phyloP scores from a whole-genome alignment of 108 stramenopile species.

The Bacterosira constricta region DNA sequence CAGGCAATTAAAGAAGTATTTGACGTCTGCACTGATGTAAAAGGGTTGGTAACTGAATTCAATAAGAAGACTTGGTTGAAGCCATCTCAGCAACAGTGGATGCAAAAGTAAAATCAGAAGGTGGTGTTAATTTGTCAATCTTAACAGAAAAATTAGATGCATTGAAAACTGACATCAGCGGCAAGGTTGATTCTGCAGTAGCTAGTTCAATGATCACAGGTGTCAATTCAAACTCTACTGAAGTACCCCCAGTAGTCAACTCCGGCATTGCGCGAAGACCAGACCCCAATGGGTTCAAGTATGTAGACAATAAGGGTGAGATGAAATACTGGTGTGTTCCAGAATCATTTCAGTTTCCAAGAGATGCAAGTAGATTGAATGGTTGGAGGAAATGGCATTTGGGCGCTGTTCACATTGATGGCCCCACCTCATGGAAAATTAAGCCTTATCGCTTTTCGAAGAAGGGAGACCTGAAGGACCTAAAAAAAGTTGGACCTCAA shows the following conservation, averaged over 20 bases:
- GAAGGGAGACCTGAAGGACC: not conserved
- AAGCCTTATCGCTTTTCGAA: constrained; percentile 1
- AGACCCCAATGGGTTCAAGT: not conserved
- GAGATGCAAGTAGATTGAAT: not conserved
- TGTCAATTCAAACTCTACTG: not conserved
- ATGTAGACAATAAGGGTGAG: not conserved
- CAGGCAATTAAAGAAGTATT: constrained; percentile 7
- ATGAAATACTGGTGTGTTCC: not conserved
- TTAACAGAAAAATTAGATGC: constrained; percentile 10
- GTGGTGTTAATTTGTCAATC: constrained; percentile 2
- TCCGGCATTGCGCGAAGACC: too few species aligned
- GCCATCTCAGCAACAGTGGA: constrained; percentile 13
- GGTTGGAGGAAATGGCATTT: constrained; percentile 5
- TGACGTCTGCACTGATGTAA: not conserved
- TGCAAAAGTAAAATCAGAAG: constrained; percentile 18
- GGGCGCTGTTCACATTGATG: constrained; percentile 3
- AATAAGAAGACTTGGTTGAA: constrained; percentile 1
- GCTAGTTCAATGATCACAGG: not conserved
- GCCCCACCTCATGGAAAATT: not conserved
- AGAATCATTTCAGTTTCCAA: constrained; percentile 11
- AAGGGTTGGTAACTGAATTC: not conserved
- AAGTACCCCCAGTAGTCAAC: too few species aligned
- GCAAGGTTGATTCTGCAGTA: not conserved
- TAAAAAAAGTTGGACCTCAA: not conserved
- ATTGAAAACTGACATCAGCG: not conserved